Evolutionary conservation across 2,329 filamentous ascomycete species (phyloP).

Genomic region (Sporothrix variecibatus): DNA sequence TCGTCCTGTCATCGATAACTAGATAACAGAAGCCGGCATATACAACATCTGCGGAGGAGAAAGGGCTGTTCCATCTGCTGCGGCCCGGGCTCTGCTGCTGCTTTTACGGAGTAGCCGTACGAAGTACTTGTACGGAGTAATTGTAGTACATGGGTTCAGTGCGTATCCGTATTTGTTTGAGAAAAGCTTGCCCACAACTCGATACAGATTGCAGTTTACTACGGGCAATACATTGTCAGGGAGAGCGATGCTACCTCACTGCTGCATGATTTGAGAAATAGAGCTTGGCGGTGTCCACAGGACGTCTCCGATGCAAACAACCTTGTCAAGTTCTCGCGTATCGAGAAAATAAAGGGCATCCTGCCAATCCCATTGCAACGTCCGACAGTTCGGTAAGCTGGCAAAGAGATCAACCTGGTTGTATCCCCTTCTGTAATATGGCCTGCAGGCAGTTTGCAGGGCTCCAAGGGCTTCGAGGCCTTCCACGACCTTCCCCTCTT

Average conservation of each 20-base stretch:
- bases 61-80: not conserved
- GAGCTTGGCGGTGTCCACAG: not conserved
- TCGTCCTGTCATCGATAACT: not conserved
- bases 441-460: not conserved
- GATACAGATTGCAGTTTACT: not conserved
- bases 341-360: not conserved
- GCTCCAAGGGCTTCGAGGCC: not conserved
- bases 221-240: not conserved
- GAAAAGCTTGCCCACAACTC: not conserved
- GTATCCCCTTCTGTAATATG: not conserved
- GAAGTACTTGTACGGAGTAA: not conserved
- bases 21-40: not conserved
- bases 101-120: not conserved
- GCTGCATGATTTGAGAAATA: not conserved
- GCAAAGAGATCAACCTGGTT: not conserved
- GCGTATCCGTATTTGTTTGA: not conserved
- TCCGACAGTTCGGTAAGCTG: not conserved
- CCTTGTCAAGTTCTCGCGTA: constrained; percentile 10
- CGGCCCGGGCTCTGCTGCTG: not conserved
- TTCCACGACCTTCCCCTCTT: not conserved
- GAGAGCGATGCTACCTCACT: not conserved
- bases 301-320: not conserved
- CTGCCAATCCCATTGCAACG: not conserved
- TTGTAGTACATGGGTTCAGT: not conserved
- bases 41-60: not conserved